Conservation (phyloP, 306 rosid species). For the Dryas octopetala region DNA sequence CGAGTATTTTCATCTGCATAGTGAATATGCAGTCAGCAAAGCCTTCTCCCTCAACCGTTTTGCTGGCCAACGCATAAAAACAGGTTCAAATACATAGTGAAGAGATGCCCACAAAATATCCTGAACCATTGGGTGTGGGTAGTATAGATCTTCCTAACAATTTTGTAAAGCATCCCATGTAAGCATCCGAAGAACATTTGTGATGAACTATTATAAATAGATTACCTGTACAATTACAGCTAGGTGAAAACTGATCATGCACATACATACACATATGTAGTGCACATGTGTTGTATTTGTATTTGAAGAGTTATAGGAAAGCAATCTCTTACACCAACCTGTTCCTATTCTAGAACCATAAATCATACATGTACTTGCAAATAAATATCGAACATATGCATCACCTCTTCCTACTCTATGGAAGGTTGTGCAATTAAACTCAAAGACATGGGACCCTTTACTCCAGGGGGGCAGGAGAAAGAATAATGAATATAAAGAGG, state of each 20-base stretch:
- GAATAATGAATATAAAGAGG: background rate
- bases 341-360: background rate
- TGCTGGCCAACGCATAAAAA: no score
- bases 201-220: background rate
- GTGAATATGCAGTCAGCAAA: no score
- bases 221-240: slow-evolving; percentile 1
- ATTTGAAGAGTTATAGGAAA: background rate
- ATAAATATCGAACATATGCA: background rate
- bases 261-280: background rate
- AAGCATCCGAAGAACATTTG: background rate
- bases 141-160: no score
- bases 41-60: no score
- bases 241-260: background rate
- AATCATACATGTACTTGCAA: background rate
- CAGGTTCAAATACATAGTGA: no score
- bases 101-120: no score
- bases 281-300: background rate
- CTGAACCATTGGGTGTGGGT: no score
- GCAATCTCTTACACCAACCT: background rate
- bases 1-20: no score
- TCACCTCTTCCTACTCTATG: background rate
- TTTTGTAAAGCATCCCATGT: slow-evolving; percentile 8
- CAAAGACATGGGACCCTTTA: background rate
- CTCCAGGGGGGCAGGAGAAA: background rate
- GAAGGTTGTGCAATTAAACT: background rate